These are phyloP conservation scores for Sistotremastrum niveocremeum DNA, from an alignment of 768 basidiomycete genomes.

Conservation along the genomic window DNA sequence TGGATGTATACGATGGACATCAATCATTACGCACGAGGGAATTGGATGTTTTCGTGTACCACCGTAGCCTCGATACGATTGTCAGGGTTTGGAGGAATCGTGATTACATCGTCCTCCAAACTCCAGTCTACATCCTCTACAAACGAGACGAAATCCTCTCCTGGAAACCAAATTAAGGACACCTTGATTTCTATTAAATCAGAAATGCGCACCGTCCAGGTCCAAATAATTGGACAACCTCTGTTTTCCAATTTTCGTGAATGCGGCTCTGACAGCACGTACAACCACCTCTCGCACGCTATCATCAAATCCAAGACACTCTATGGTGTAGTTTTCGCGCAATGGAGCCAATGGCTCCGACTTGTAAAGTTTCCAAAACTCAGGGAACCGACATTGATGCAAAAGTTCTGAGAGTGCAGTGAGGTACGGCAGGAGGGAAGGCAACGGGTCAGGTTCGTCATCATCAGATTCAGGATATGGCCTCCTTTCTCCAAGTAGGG, in stretches of 20 bases:
- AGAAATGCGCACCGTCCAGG: slow-evolving; percentile 34
- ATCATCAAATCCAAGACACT: slow-evolving; percentile 72
- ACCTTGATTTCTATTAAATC: background rate
- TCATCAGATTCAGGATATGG: slow-evolving; percentile 25
- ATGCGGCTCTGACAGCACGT: slow-evolving; percentile 64
- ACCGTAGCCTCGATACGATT: slow-evolving; percentile 80
- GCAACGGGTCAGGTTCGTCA: slow-evolving; percentile 76
- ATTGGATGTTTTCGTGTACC: slow-evolving; percentile 69
- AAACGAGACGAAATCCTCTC: slow-evolving; percentile 43
- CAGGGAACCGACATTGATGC: slow-evolving; percentile 76
- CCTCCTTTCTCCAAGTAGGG: slow-evolving; percentile 69
- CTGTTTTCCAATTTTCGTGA: slow-evolving; percentile 55
- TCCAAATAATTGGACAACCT: slow-evolving; percentile 63
- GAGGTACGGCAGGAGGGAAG: slow-evolving; percentile 53
- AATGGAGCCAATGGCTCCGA: slow-evolving; percentile 58
- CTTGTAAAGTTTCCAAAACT: slow-evolving; percentile 68
- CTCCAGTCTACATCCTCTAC: slow-evolving; percentile 57
- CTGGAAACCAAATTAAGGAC: slow-evolving; percentile 19
- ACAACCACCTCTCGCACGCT: slow-evolving; percentile 67
- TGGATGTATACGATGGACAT: background rate
- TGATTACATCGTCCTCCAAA: slow-evolving; percentile 42
- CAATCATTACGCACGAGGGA: slow-evolving; percentile 48
- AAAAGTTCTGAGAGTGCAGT: slow-evolving; percentile 55
- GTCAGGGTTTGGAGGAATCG: slow-evolving; percentile 70
- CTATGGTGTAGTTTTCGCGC: slow-evolving; percentile 77